Percentiles rank a stretch among this genome's conserved stretches.
Conservation (phyloP, 495 filamentous ascomycete genomes). For the Xylaria scruposa region DNA sequence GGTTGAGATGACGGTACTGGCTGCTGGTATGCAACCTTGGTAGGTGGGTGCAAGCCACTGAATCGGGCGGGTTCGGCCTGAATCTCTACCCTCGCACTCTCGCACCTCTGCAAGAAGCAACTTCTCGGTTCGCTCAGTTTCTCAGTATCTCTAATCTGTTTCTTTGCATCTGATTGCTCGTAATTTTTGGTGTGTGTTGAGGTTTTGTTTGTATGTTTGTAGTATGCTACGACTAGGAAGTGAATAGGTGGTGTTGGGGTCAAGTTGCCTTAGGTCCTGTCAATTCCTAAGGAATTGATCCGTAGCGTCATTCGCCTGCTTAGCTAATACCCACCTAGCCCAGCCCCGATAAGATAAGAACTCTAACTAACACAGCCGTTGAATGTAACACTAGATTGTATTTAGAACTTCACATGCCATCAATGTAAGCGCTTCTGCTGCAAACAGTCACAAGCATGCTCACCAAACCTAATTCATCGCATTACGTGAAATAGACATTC, state of each 20-base stretch:
- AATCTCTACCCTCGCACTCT: not conserved
- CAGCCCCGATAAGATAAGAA: constrained; percentile 16
- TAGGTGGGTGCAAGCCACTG: constrained; percentile 9
- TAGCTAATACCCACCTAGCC: constrained; percentile 11
- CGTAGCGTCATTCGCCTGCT: constrained; percentile 18
- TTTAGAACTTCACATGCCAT: constrained; percentile 9
- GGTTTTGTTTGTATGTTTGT: constrained; percentile 11
- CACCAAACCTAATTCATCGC: not conserved
- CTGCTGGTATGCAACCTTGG: constrained; percentile 8
- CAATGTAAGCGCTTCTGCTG: not conserved
- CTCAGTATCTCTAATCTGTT: constrained; percentile 1
- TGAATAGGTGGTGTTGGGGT: constrained; percentile 28
- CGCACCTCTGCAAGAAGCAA: not conserved
- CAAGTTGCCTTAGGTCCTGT: constrained; percentile 27
- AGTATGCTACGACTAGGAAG: constrained; percentile 13
- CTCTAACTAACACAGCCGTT: not conserved
- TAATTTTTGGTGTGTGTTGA: constrained; percentile 9
- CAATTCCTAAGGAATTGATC: constrained; percentile 28
- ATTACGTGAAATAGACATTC: not conserved
- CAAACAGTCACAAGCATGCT: not conserved
- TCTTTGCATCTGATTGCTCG: constrained; percentile 4
- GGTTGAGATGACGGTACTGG: constrained; percentile 4
- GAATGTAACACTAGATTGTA: not conserved
- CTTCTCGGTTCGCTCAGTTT: not conserved
- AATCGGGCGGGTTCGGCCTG: constrained; percentile 19